A percentile compares a stretch with the other conserved stretches of the same genome.
These are phyloP conservation scores for Xylaria intraflava DNA, from an alignment of 495 filamentous ascomycete genomes.

Conservation along the genomic window DNA sequence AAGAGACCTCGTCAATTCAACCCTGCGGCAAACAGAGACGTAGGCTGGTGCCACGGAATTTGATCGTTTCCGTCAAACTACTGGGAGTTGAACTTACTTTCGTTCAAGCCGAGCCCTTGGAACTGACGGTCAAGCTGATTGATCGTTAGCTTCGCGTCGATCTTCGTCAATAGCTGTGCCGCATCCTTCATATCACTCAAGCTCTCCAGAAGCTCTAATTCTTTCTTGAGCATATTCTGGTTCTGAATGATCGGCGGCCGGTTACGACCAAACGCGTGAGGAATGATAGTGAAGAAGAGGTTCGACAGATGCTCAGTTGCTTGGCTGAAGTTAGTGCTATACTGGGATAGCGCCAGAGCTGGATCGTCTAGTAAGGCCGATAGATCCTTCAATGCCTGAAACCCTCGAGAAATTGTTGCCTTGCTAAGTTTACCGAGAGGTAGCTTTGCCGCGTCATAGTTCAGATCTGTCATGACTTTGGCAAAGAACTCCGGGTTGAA, in stretches of 20 bases:
- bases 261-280: conserved; percentile 70
- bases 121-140: conserved; percentile 66
- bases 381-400: conserved; percentile 65
- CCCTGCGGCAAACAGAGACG: neutral
- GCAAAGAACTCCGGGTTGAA: conserved; percentile 69
- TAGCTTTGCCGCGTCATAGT: conserved; percentile 71
- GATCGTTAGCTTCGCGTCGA: conserved; percentile 31
- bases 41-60: neutral
- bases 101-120: conserved; percentile 60
- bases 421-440: conserved; percentile 81
- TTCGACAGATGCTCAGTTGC: conserved; percentile 61
- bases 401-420: conserved; percentile 62
- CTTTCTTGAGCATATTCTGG: conserved; percentile 54
- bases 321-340: conserved; percentile 29
- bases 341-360: conserved; percentile 38
- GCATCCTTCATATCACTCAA: conserved; percentile 79
- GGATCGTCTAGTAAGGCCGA: conserved; percentile 52
- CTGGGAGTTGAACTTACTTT: conserved; percentile 36
- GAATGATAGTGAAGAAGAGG: conserved; percentile 72
- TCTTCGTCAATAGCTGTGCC: conserved; percentile 68
- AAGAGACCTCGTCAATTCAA: neutral
- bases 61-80: neutral
- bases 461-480: conserved; percentile 58
- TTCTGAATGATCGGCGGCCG: conserved; percentile 58
- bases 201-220: conserved; percentile 70